Evolutionary conservation across 83 land plant species (phyloP), one percentile per base, ranked within the genome.

Genomic region (Diphasiastrum complanatum): DNA sequence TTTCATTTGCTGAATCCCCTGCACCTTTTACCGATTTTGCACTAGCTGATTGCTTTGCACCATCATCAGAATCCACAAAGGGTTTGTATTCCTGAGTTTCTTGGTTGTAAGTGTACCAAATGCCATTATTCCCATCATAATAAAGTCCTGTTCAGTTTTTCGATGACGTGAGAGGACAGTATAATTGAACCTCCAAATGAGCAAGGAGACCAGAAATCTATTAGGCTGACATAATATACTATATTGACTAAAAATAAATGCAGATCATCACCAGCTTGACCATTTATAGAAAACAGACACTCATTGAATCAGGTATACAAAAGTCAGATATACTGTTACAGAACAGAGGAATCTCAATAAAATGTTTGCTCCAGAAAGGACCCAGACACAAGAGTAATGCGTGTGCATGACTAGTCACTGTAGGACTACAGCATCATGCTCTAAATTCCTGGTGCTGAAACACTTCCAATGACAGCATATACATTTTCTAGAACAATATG

Each of bases 91-190:
- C 86, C 58, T 84, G 96, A 35, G 64, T 80, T 49, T 89, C 80
- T 0, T 89, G 79, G 69, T 89, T 84, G 69, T 72, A 95, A 1
- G 89, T 70, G 74, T 84, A 95, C 96, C 96, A 95, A 1, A 75
- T 60, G 20, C 89, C 99, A 73, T 47, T 74, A 60, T 89, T 95
- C 22, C 99, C 87, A 79, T 95, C 99, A 64, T 95, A 95, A 67
- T 88, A 95, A 5, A 95, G 82, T 30, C 93, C 96, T 95, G 81
- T 52, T 48, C 23, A 18, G 51, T n/a, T n/a, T n/a, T n/a, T n/a
- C n/a, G n/a, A n/a, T n/a, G n/a, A n/a, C n/a, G n/a, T n/a, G n/a
- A 68, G 12, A 62, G 45, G 1, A 19, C 23, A 25, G 41, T 33
- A 10, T 28, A 20, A 43, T 26, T 23, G 31, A 36, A 41, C 26